phyloP scores from a whole-genome alignment of 768 basidiomycete species.

The Amanita jacksonii region DNA sequence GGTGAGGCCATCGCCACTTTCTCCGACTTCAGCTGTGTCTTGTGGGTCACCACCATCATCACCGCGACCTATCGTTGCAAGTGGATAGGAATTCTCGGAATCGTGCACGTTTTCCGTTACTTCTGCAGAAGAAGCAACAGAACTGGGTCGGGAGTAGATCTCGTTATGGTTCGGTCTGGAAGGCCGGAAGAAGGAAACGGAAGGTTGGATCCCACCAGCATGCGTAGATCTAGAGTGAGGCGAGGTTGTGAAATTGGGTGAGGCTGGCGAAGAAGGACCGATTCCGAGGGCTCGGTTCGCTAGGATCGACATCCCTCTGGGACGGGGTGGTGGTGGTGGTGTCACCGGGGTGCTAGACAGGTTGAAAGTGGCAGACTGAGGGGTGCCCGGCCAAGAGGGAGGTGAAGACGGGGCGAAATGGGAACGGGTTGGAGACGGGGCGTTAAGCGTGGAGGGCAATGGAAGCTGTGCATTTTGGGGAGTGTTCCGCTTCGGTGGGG shows the following conservation, averaged over 20 bases:
- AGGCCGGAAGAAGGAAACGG: slow-evolving; percentile 71
- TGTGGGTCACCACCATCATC: neutral
- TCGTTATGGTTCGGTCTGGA: slow-evolving; percentile 44
- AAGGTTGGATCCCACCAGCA: slow-evolving; percentile 67
- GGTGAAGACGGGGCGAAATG: slow-evolving; percentile 7
- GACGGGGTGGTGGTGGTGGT: slow-evolving; percentile 14
- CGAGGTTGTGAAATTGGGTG: slow-evolving; percentile 14
- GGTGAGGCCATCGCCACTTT: slow-evolving; percentile 3
- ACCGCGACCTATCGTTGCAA: slow-evolving; percentile 5
- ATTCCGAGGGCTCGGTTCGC: slow-evolving; percentile 10
- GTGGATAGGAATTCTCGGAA: slow-evolving; percentile 19
- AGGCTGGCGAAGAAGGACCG: slow-evolving; percentile 11
- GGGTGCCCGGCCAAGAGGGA: no score
- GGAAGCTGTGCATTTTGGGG: slow-evolving; percentile 22
- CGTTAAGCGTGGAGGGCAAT: slow-evolving; percentile 24
- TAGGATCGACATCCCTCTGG: slow-evolving; percentile 4
- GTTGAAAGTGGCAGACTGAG: no score
- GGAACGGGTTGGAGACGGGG: slow-evolving; percentile 13
- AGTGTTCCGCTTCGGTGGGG: slow-evolving; percentile 18
- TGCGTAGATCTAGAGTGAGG: slow-evolving; percentile 38
- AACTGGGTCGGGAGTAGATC: slow-evolving; percentile 32
- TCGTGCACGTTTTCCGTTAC: slow-evolving; percentile 9
- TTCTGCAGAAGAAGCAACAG: slow-evolving; percentile 23
- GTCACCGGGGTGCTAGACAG: slow-evolving; percentile 18
- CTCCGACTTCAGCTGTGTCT: slow-evolving; percentile 13